These are phyloP conservation scores for Fusarium sp. DNA, from an alignment of 2,329 filamentous ascomycete species.

Conservation along the genomic window DNA sequence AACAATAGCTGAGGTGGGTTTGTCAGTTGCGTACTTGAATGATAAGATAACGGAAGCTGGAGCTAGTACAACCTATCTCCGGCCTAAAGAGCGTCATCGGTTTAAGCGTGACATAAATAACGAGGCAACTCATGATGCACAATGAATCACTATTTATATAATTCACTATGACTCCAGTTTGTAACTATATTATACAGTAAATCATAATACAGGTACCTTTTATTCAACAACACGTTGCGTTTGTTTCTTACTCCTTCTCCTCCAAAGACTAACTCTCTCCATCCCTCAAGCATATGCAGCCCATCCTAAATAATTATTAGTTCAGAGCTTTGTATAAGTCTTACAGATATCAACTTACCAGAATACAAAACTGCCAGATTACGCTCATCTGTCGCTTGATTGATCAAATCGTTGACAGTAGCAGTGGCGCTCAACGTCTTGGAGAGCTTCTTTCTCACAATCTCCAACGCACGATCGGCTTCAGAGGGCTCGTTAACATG, in stretches of 20 bases:
- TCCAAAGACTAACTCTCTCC: neutral
- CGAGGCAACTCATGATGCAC: conserved; percentile 1
- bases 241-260: neutral
- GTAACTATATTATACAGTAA: neutral
- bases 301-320: conserved; percentile 56
- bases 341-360: conserved; percentile 61
- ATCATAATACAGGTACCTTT: neutral
- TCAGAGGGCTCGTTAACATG: conserved; percentile 73
- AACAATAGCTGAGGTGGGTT: conserved; percentile 19
- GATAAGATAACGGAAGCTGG: conserved; percentile 49
- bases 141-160: neutral
- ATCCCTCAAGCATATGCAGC: conserved; percentile 59
- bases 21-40: conserved; percentile 38
- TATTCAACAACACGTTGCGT: neutral
- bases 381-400: conserved; percentile 91
- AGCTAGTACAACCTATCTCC: conserved; percentile 33
- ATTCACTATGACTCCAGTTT: neutral
- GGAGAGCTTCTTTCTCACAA: conserved; percentile 95
- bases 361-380: conserved; percentile 93
- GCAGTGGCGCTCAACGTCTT: conserved; percentile 95
- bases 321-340: neutral
- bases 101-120: conserved; percentile 13
- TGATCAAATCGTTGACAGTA: conserved; percentile 96
- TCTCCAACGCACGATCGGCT: conserved; percentile 89
- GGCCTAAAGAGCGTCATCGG: conserved; percentile 22